These are phyloP conservation scores for Penicillium griseofulvum DNA, from an alignment of 2,329 filamentous ascomycete species.

Conservation along the genomic window DNA sequence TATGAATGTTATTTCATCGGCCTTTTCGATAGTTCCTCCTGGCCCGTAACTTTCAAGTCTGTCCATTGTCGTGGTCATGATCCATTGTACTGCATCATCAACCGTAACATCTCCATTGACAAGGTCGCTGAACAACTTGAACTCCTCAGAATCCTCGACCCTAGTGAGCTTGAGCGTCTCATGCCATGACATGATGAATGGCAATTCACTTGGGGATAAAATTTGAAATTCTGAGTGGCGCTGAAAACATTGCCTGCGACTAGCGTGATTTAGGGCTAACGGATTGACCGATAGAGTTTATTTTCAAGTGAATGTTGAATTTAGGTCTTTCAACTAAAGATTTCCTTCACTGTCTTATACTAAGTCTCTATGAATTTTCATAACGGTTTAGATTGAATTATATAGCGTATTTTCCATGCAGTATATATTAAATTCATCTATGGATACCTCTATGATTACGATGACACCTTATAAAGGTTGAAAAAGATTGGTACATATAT, in stretches of 20 bases:
- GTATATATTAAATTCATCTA: too few species aligned
- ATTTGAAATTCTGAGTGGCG: background rate
- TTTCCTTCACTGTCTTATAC: too few species aligned
- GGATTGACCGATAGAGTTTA: background rate
- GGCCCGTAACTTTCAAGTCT: background rate
- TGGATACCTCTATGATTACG: too few species aligned
- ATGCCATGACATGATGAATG: background rate
- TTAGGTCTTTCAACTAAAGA: too few species aligned
- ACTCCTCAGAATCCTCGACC: background rate
- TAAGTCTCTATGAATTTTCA: too few species aligned
- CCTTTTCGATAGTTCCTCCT: slow-evolving; percentile 1
- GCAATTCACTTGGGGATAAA: background rate
- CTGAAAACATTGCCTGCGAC: background rate
- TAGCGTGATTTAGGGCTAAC: background rate
- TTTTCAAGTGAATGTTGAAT: too few species aligned
- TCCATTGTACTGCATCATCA: slow-evolving; percentile 3
- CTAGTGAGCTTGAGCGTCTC: background rate
- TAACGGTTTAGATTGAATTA: too few species aligned
- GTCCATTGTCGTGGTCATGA: slow-evolving; percentile 2
- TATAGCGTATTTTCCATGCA: too few species aligned
- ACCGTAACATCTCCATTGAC: background rate
- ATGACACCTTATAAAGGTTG: too few species aligned
- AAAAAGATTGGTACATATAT: too few species aligned
- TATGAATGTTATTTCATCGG: slow-evolving; percentile 1
- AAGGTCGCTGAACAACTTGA: background rate